phyloP scores from a whole-genome alignment of 2,329 filamentous ascomycete species.

The Ophiostoma sp. region DNA sequence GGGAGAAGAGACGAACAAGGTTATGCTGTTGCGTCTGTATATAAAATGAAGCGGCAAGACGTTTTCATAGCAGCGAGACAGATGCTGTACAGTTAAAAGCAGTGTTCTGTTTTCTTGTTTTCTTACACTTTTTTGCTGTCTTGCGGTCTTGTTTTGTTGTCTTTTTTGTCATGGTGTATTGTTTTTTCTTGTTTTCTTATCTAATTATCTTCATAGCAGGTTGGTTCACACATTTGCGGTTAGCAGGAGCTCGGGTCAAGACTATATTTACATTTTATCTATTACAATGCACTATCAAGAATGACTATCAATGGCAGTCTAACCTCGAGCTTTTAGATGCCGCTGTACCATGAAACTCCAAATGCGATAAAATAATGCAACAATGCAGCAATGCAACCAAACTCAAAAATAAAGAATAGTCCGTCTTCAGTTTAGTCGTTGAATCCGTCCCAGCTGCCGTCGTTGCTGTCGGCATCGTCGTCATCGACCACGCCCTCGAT shows the following conservation, averaged over 20 bases:
- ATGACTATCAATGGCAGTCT: not conserved
- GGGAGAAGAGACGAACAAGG: not conserved
- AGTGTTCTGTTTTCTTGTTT: no score
- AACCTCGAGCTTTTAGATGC: not conserved
- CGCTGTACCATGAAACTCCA: not conserved
- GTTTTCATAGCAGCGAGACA: no score
- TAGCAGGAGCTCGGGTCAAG: no score
- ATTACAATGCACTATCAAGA: not conserved
- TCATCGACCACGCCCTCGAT: constrained; percentile 32
- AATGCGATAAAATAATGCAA: constrained; percentile 12
- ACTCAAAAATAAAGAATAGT: not conserved
- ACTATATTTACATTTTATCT: not conserved
- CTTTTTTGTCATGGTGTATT: no score
- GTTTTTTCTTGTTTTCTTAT: no score
- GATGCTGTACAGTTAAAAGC: no score
- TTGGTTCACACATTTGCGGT: no score
- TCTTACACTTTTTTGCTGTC: no score
- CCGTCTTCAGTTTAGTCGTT: constrained; percentile 44
- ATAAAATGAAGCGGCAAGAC: not conserved
- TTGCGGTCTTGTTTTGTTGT: no score
- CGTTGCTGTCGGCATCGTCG: constrained; percentile 36
- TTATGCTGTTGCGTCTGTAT: constrained; percentile 3
- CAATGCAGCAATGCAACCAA: not conserved
- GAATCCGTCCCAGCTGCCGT: constrained; percentile 64
- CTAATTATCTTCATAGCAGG: no score